Base-by-base conservation (phyloP, 2,329 filamentous ascomycete genomes). In the Verticillium klebahnii region DNA sequence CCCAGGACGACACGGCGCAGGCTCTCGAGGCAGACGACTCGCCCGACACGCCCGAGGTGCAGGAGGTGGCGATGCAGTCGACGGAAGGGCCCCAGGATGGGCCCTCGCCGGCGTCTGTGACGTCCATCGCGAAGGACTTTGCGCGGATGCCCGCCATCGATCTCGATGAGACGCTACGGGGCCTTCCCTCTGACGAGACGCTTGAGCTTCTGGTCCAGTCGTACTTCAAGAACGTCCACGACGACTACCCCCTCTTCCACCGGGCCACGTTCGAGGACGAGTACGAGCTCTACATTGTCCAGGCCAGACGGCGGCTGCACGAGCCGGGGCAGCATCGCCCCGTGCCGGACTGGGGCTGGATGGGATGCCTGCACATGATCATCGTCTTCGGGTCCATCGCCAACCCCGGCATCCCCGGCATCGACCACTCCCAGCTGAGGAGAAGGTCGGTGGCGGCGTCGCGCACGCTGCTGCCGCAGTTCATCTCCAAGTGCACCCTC, bases 351-450 rank as follows among this genome's bases (percentile, higher is more conserved):
- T 70, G 70, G 64, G 74, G 73, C 12, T 74, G 73, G 72, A 67
- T 75, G 17, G 73, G 70, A 3, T 74, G 72, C 60, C 68, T 76
- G 32, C 70, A 75, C 8, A 75, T 76, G 74, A 72, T 75, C 60
- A 66, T 73, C 32, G 74, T 72, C 14, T 73, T 76, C 54, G 74
- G 74, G 0, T 74, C 72, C 14, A 70, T 75, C 12, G 68, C 69
- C 15, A 64, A 69, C 23, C 63, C 67, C 5, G 61, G 63, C 7
- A 66, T 70, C 25, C 58, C 67, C 6, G 63, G 67, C 12, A 52
- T 73, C 12, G 68, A 74, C 37, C 72, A 74, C 32, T 64, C 67
- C 9, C 63, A 61, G 2, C 66, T 74, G 5, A 69, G 70, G 2
- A 40, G 65, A 52, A 61, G 64, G 14, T 69, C 64, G 29, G 69